Evolutionary conservation across 2,329 filamentous ascomycete genomes (phyloP), one percentile per base, ranked within the genome.

Genomic region (Tolypocladium pustulatum): DNA sequence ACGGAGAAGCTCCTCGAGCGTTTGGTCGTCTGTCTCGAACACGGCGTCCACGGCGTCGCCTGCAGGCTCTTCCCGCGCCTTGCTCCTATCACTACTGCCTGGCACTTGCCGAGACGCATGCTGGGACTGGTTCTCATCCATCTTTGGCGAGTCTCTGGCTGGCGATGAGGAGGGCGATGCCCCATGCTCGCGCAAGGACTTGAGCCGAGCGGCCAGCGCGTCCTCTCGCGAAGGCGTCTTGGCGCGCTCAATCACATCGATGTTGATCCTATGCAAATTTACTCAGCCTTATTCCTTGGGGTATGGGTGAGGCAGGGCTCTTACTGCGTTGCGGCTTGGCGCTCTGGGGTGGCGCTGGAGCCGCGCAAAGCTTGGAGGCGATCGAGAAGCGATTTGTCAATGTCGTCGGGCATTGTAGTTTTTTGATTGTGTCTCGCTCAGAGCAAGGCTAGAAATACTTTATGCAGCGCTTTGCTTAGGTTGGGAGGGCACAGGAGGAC

Each of bases 301-400:
- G 7, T 10, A 8, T 2, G 30, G 30, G 2, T 3, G 49, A 15
- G 0, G 49, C 30, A 15, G 10, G 30, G 49, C 20, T 32, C 27
- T 7, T 54, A 59, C 53, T 25, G 32, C n/a, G 34, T 57, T 34
- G 59, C 17, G 20, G 57, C 8, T 32, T 30, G 59, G 27, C 57
- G 58, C 34, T 58, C 46, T 63, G 61, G 70, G 65, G 67, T 77
- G 76, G 64, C 62, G 60, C 63, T 67, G 30, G 63, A 62, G 27
- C 71, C 72, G 54, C 72, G 69, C 41, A 85, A 71, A 12, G 81
- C 81, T 56, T 81, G 81, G 36, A 85, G 73, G 36, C 82, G 77
- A 59, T 81, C 77, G 27, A 84, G 70, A 30, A 85, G 71, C 25
- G 76, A 76, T 60, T 72, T 75, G 63, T 83, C 80, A 36, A 73